Evolutionary conservation across 1,284 basidiomycete species (phyloP).

Genomic region (Melampsora larici-populina): DNA sequence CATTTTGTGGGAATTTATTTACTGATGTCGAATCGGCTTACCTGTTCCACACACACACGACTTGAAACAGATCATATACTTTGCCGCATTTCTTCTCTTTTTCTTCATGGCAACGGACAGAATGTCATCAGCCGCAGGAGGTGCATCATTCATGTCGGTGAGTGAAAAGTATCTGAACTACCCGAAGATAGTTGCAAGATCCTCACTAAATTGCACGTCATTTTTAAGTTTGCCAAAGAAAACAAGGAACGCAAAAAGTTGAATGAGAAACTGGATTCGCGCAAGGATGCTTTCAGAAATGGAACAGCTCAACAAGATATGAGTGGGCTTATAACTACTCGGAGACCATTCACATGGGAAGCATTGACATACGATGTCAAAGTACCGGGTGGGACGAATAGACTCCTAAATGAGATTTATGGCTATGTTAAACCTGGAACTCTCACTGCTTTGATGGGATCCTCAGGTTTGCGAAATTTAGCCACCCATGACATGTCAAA

Average conservation of each 20-base stretch:
- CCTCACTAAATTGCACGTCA: too few species aligned
- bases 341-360: conserved; percentile 54
- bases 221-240: conserved; percentile 3
- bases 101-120: too few species aligned
- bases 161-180: too few species aligned
- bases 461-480: conserved; percentile 45
- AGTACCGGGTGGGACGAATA: conserved; percentile 54
- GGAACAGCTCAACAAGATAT: conserved; percentile 20
- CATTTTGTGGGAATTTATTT: too few species aligned
- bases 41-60: too few species aligned
- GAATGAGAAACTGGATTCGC: neutral
- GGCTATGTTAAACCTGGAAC: conserved; percentile 59
- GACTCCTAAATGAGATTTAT: conserved; percentile 57
- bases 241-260: neutral
- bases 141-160: too few species aligned
- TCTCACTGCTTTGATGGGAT: conserved; percentile 56
- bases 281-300: neutral
- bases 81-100: too few species aligned
- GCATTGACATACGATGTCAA: conserved; percentile 57
- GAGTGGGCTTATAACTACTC: neutral
- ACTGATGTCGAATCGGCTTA: too few species aligned
- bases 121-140: too few species aligned
- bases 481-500: too few species aligned
- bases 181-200: too few species aligned
- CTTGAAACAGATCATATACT: too few species aligned